A percentile compares a stretch with the other conserved stretches of the same genome.
These are phyloP conservation scores for Trichoderma oligosporum DNA, from an alignment of 2,329 filamentous ascomycete genomes.

Conservation along the genomic window DNA sequence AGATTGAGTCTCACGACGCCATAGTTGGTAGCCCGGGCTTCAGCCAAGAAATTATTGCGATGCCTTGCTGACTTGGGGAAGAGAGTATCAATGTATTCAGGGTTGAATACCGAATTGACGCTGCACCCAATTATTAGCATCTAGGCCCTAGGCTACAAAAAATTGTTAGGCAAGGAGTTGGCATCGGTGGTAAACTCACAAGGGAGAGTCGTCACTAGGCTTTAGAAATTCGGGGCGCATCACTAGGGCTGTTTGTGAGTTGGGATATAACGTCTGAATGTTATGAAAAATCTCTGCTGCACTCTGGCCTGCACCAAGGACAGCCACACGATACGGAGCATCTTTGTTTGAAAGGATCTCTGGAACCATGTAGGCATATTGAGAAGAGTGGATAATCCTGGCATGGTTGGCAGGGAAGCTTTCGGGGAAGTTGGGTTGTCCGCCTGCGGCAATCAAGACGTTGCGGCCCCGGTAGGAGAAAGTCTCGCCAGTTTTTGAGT, in stretches of 20 bases:
- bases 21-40: slow-evolving; percentile 86
- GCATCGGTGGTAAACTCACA: slow-evolving; percentile 53
- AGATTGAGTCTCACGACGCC: slow-evolving; percentile 88
- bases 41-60: slow-evolving; percentile 57
- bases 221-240: slow-evolving; percentile 80
- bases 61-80: slow-evolving; percentile 63
- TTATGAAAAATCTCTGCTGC: slow-evolving; percentile 95
- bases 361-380: slow-evolving; percentile 66
- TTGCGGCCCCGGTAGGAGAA: slow-evolving; percentile 58
- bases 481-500: slow-evolving; percentile 53
- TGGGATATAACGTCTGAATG: slow-evolving; percentile 76
- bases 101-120: slow-evolving; percentile 96
- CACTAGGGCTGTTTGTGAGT: slow-evolving; percentile 70
- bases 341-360: slow-evolving; percentile 54
- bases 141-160: not conserved
- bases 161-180: not conserved
- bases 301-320: slow-evolving; percentile 86
- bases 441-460: slow-evolving; percentile 58
- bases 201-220: slow-evolving; percentile 93
- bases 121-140: slow-evolving; percentile 44
- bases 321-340: slow-evolving; percentile 68
- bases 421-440: slow-evolving; percentile 65
- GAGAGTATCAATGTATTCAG: slow-evolving; percentile 72
- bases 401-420: slow-evolving; percentile 66
- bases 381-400: slow-evolving; percentile 80